Conservation (phyloP, 768 basidiomycete species). For the Obba rivulosa region DNA sequence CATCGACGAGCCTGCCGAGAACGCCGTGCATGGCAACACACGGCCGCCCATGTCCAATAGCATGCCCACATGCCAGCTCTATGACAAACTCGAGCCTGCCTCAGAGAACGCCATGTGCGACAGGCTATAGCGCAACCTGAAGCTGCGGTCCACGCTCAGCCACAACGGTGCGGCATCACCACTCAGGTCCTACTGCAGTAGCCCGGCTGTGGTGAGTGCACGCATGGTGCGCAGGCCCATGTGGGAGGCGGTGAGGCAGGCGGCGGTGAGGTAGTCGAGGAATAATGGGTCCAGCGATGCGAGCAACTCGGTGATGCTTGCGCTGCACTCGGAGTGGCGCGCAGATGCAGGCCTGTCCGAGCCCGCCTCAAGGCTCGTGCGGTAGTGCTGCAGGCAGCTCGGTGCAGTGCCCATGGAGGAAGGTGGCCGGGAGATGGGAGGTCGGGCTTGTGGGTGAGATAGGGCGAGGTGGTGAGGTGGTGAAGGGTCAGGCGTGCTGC, state of each 20-base stretch:
- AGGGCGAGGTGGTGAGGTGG: constrained; percentile 9
- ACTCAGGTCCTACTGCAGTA: constrained; percentile 29
- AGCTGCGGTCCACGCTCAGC: constrained; percentile 30
- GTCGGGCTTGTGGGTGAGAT: constrained; percentile 20
- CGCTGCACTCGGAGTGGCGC: constrained; percentile 41
- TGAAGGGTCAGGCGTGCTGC: constrained; percentile 9
- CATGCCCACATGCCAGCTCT: constrained; percentile 35
- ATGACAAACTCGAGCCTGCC: constrained; percentile 36
- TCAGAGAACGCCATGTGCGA: constrained; percentile 51
- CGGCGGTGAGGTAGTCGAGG: constrained; percentile 8
- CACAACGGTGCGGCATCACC: constrained; percentile 17
- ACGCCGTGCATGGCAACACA: constrained; percentile 44
- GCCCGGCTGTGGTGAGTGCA: constrained; percentile 68
- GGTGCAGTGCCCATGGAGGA: constrained; percentile 22
- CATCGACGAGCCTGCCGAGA: constrained; percentile 52
- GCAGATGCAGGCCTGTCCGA: neutral
- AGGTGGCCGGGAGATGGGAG: constrained; percentile 23
- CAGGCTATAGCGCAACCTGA: constrained; percentile 24
- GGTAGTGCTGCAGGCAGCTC: constrained; percentile 18
- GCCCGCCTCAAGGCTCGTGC: constrained; percentile 18
- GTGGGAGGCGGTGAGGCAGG: constrained; percentile 44
- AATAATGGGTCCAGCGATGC: constrained; percentile 9
- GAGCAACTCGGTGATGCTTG: constrained; percentile 56
- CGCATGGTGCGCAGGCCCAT: constrained; percentile 68
- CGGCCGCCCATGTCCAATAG: constrained; percentile 12